Conservation (phyloP, 768 basidiomycete species). For the Pulveroboletus frians region DNA sequence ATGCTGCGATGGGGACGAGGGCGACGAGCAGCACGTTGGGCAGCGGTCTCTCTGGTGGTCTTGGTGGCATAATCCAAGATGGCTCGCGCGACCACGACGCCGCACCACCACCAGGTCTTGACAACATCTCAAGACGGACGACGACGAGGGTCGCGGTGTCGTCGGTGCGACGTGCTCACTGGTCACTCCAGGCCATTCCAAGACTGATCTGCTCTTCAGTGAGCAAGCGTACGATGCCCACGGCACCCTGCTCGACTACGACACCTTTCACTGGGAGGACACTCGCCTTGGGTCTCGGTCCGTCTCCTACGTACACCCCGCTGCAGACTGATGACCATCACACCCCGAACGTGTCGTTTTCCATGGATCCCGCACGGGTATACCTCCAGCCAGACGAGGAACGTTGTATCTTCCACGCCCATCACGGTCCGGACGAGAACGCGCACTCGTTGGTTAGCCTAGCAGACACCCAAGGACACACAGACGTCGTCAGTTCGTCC, state of each 20-base stretch:
- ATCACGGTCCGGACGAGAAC: slow-evolving; percentile 26
- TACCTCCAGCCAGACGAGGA: slow-evolving; percentile 57
- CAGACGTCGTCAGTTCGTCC: neutral
- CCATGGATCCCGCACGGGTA: slow-evolving; percentile 50
- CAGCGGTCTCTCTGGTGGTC: slow-evolving; percentile 42
- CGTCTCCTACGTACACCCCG: slow-evolving; percentile 1
- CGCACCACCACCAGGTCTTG: slow-evolving; percentile 17
- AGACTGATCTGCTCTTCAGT: slow-evolving; percentile 74
- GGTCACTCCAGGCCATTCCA: slow-evolving; percentile 31
- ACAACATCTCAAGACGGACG: slow-evolving; percentile 42
- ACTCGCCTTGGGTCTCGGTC: slow-evolving; percentile 73
- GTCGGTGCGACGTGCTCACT: slow-evolving; percentile 43
- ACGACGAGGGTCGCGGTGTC: slow-evolving; percentile 57
- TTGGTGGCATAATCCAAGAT: slow-evolving; percentile 20
- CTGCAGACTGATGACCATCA: neutral
- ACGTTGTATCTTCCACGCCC: slow-evolving; percentile 74
- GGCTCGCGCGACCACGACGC: slow-evolving; percentile 7
- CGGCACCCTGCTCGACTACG: slow-evolving; percentile 68
- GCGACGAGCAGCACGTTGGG: slow-evolving; percentile 49
- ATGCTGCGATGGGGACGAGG: slow-evolving; percentile 61
- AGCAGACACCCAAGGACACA: slow-evolving; percentile 2
- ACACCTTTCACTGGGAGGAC: slow-evolving; percentile 76
- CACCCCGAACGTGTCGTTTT: slow-evolving; percentile 64
- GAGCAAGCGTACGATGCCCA: slow-evolving; percentile 65
- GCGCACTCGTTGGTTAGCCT: slow-evolving; percentile 8